Base-by-base conservation (phyloP, 768 basidiomycete genomes). In the Mycena haematopus region DNA sequence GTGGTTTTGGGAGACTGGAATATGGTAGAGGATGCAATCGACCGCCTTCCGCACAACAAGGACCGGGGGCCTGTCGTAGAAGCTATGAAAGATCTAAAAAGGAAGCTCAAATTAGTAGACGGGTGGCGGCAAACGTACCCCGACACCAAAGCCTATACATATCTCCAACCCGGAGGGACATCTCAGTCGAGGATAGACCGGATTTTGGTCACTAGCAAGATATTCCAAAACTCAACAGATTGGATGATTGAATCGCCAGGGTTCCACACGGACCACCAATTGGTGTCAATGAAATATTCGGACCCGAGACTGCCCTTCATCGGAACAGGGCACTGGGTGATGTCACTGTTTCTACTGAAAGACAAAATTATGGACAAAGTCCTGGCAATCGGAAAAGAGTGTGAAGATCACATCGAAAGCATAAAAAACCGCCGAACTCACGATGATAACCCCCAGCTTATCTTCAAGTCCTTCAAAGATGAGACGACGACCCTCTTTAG, bases 81-180 rank as follows among this genome's bases (percentile, higher is more conserved):
- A 13, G 54, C 54, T 1, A 54, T 68, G 35, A 29, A 52, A 21
- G 14, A 36, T 1, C 21, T 68, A 2, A 65, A 62, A 56, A 10
- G 22, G 0, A 22, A 9, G 3, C 36, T 62, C 1, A 15, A 46
- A 1, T 45, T 68, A 5, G 21, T 25, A 3, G 67, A 68, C 25
- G 67, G 64, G 19, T 68, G 67, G 67, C 27, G 67, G 13, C 31
- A 59, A 4, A 62, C 67, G 1, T 59, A 46, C 45, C 67, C 67
- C 3, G 62, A 56, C 10, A 46, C 17, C 7, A 45, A 35, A 15
- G 57, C 17, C 1, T 68, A 64, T 36, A 68, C 63, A 0, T 65
- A 46, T 40, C 21, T 58, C 1, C 62, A 65, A 15, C 25, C 5
- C 5, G 46, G 24, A 11, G 50, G 56, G 1, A 38, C 21, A 1